Evolutionary conservation across 768 basidiomycete species (phyloP), one percentile per base, ranked within the genome.

Genomic region (Hysterangium stoloniferum): DNA sequence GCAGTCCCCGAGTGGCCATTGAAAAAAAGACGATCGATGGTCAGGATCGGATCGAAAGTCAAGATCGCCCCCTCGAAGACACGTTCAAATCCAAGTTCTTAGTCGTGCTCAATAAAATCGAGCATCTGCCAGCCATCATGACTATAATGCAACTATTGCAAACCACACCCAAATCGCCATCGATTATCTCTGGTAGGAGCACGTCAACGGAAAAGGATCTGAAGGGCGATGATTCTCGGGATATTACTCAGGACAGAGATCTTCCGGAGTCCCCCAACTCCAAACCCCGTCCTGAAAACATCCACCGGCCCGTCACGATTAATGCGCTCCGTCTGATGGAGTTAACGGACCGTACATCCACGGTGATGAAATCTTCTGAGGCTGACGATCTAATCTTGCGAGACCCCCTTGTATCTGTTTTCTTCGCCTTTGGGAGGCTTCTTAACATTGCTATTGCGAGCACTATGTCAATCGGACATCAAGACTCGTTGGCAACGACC

Each of bases 311-410:
- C n/a, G 66, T 80, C 45, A 66, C 70, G 8, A 71, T 95, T 29
- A 79, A 90, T 56, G 86, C 86, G 0, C 74, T 97, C 2, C 90
- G 94, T 17, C 75, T 98, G 6, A 79, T 98, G 57, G 93, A 97
- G 62, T 70, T 97, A 38, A 87, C 89, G 1, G 84, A 84, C 32
- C 85, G 96, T 52, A 88, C 88, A 1, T 92, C 89, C 2, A 85
- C 86, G 1, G 79, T 95, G 31, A 78, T 98, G 64, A 84, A 80
- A 60, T 87, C 86, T 1, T 79, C 86, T 45, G 82, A 82, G 54
- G 78, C 83, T 1, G 86, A 88, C 17, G 69, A 76, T 3, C 70
- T 93, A 24, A 72, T 87, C 33, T 72, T 71, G 51, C 79, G 75
- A 37, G 91, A 93, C 58, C 76, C 90, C 3, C 66, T 92, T 33